phyloP scores from a whole-genome alignment of 1,139 yeast genomes.

The Candida labiduridarum region DNA sequence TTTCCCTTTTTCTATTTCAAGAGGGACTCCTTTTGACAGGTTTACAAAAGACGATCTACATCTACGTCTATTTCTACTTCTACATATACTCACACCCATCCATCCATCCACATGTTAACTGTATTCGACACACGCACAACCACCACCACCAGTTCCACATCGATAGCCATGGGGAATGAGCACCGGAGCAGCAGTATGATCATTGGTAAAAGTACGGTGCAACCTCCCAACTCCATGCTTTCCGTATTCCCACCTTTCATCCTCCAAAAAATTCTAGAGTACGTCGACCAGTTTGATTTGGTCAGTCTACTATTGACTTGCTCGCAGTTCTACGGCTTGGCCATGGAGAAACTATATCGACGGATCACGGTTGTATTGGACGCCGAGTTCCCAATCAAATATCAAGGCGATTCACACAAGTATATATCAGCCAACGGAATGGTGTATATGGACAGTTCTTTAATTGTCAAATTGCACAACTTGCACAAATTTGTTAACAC shows the following conservation, averaged over 20 bases:
- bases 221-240: conserved; percentile 13
- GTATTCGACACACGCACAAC: neutral
- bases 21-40: neutral
- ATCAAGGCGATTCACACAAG: conserved; percentile 16
- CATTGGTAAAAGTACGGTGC: conserved; percentile 4
- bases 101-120: neutral
- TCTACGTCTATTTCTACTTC: neutral
- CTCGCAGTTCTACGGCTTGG: conserved; percentile 24
- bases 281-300: conserved; percentile 39
- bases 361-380: conserved; percentile 35
- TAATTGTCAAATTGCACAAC: conserved; percentile 25
- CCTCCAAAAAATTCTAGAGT: conserved; percentile 17
- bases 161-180: neutral
- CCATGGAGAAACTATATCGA: conserved; percentile 29
- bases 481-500: conserved; percentile 25
- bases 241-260: conserved; percentile 11
- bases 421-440: conserved; percentile 36
- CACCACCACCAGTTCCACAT: neutral
- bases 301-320: conserved; percentile 29
- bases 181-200: neutral
- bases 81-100: neutral
- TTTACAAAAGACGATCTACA: neutral
- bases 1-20: neutral
- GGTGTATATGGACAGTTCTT: conserved; percentile 33
- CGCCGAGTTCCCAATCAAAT: conserved; percentile 31